Conservation (phyloP, 495 filamentous ascomycete species). For the Hypoxylon fuscum region DNA sequence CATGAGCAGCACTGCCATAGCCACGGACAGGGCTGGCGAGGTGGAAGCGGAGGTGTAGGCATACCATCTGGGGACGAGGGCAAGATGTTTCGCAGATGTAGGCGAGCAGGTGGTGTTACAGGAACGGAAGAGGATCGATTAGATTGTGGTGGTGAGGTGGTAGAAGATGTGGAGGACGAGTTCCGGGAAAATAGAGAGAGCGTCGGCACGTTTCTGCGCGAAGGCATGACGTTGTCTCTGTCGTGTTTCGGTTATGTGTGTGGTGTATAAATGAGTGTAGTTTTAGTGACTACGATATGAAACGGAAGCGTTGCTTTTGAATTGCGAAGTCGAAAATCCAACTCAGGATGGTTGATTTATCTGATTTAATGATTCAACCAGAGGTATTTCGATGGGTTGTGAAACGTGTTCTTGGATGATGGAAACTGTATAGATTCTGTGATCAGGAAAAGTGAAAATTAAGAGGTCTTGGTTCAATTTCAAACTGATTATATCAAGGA, state of each 20-base stretch:
- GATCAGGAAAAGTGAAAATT: constrained; percentile 2
- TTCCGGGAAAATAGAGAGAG: constrained; percentile 26
- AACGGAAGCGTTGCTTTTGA: constrained; percentile 18
- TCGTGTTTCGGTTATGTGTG: neutral
- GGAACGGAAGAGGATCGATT: constrained; percentile 7
- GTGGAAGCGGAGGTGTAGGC: constrained; percentile 40
- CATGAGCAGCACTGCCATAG: constrained; percentile 58
- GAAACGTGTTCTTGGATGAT: neutral
- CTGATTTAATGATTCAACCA: constrained; percentile 11
- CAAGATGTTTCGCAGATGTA: constrained; percentile 44
- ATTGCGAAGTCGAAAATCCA: neutral
- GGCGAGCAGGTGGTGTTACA: constrained; percentile 37
- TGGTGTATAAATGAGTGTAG: constrained; percentile 12
- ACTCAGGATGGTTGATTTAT: too few relatives aligned
- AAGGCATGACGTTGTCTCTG: constrained; percentile 18
- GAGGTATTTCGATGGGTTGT: neutral
- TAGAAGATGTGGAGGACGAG: neutral
- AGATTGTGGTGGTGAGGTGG: constrained; percentile 2
- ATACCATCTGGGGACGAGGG: constrained; percentile 36
- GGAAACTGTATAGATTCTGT: constrained; percentile 8
- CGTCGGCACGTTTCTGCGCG: constrained; percentile 29
- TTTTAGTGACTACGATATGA: constrained; percentile 10
- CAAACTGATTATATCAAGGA: constrained; percentile 11
- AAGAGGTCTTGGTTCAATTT: constrained; percentile 4
- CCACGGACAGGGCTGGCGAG: constrained; percentile 49